Percentiles rank a stretch among this genome's conserved stretches.
phyloP scores from a whole-genome alignment of 2,329 filamentous ascomycete species.

The Coniella vitis region DNA sequence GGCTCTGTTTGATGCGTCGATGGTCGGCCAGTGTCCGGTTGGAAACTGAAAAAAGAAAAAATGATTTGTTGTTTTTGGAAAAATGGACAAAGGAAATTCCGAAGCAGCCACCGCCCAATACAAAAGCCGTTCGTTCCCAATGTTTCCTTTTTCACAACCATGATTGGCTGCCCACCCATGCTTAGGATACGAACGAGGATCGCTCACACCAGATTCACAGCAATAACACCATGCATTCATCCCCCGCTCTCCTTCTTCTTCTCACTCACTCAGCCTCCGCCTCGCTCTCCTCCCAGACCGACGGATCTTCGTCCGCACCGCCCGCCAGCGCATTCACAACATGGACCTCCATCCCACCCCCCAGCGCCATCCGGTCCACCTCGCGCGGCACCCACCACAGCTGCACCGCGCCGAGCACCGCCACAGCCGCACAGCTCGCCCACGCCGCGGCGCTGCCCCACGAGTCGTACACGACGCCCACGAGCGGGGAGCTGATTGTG shows the following conservation, averaged over 20 bases:
- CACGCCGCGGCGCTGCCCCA: constrained; percentile 42
- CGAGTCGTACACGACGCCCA: constrained; percentile 59
- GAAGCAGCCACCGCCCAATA: too few species aligned
- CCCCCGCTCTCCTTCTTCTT: neutral
- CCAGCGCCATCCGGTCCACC: neutral
- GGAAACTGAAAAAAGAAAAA: neutral
- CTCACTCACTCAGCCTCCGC: too few species aligned
- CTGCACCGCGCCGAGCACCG: constrained; percentile 7
- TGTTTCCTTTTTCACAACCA: too few species aligned
- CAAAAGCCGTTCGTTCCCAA: too few species aligned
- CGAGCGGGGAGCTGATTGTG: constrained; percentile 62
- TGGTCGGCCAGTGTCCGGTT: neutral
- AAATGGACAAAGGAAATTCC: too few species aligned
- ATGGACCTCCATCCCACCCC: constrained; percentile 6
- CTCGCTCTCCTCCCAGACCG: constrained; percentile 4
- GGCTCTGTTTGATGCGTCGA: constrained; percentile 5
- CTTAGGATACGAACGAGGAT: neutral
- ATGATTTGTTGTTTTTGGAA: neutral
- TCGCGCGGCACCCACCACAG: constrained; percentile 14
- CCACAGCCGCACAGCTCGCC: constrained; percentile 15
- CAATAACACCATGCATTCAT: too few species aligned
- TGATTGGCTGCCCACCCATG: neutral
- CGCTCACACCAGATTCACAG: too few species aligned
- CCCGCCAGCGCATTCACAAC: constrained; percentile 10
- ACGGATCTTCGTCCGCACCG: neutral